Evolutionary conservation across 1,139 yeast species (phyloP), one percentile per base, ranked within the genome.

Genomic region (Taphrina betulina): DNA sequence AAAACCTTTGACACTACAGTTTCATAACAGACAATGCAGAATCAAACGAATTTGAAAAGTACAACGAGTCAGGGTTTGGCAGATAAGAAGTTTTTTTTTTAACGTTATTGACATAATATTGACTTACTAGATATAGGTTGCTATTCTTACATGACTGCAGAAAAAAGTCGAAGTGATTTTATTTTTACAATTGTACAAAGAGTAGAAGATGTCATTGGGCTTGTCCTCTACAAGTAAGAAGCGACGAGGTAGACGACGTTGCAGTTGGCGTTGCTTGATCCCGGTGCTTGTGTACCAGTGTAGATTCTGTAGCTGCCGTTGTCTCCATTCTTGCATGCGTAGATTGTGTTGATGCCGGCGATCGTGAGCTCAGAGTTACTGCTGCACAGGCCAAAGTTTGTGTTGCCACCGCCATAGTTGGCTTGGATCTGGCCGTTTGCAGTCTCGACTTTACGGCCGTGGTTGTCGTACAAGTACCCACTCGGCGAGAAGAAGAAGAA

Each of bases 401-500:
- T 38, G 46, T 34, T 50, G 40, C 54, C 54, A 17, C 54, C 54
- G 17, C 54, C 54, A 19, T 50, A 50, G 54, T 50, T 50, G 29
- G 54, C 54, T 46, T 50, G 54, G 33, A 50, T 12, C 34, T 50
- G 54, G 5, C 54, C 54, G 29, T 40, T 40, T 33, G 54, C 46
- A 23, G 24, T 29, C 46, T 50, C 54, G 19, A 50, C 44, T 33
- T 20, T 40, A 14, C 54, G 54, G 10, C 54, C 54, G 34, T 50
- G 44, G 34, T 42, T 50, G 46, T 50, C 54, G 40, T 42, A 42
- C 34, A 50, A 33, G 46, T 29, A 42, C 12, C 54, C 54, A n/a
- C 20, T 33, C 24, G 23, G 29, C 14, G 46, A 29, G 40, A 50
- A 40, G 54, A 38, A 50, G 54, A 50, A 50, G 46, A 50, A 50